Base-by-base conservation (phyloP, 257 asterid species). In the Solanum peruvianum region DNA sequence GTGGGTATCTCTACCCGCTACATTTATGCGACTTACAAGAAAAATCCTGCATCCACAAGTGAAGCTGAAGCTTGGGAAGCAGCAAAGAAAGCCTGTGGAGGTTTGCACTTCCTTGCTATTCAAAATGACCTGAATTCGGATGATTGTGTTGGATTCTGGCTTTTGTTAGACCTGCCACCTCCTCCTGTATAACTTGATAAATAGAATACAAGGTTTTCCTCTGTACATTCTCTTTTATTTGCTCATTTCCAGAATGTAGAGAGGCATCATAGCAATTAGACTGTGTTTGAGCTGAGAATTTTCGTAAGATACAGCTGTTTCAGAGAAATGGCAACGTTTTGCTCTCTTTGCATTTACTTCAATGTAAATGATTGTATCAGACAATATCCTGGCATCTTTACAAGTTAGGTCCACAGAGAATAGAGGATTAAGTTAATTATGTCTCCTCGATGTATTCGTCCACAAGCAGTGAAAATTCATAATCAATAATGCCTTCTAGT, bases 21-120 rank as follows among this genome's bases (percentile, higher is more conserved):
- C 47, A 84, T 87, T 45, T 97, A 97, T 41, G 98, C 98, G 27
- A 94, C 92, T 37, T 97, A 97, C 94, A 94, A 94, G 89, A 95
- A 94, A 87, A 92, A 97, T 67, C 90, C 96, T 5, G 91, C 73
- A 73, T 91, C 97, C 11, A 93, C 96, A 2, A 82, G 92, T 27
- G 99, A 97, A 91, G 98, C 98, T 6, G 99, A 94, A 89, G 98
- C 99, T 84, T 97, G 99, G 99, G 99, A 97, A 87, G 98, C 94
- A 78, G 95, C 98, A 23, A 94, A 95, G 89, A 91, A 92, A 83
- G 95, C 93, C 29, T 91, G 96, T 87, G 98, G 98, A 86, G 98
- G 99, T 35, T 87, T 97, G 85, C 99, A 97, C 88, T 97, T 97
- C 88, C 98, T 97, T 33, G 98, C 99, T 7, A 92, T 95, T 86